Conservation (phyloP, 2,329 filamentous ascomycete species). For the Lasiodiplodia gonubiensis region DNA sequence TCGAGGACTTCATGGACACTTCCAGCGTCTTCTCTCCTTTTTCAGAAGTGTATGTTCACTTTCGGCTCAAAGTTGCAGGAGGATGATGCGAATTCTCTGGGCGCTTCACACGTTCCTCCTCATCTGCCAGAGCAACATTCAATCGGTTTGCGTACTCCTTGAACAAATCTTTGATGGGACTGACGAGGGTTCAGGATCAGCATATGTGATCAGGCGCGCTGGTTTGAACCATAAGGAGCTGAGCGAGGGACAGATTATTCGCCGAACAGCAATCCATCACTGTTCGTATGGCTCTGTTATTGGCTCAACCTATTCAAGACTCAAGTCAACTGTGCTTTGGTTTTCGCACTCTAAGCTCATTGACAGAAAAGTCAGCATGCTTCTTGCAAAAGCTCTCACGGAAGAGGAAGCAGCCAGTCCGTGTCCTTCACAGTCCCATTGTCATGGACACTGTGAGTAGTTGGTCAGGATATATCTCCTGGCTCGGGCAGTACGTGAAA, state of each 20-base stretch:
- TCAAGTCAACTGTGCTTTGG: slow-evolving; percentile 24
- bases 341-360: slow-evolving; percentile 23
- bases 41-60: slow-evolving; percentile 26
- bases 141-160: background rate
- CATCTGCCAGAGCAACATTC: background rate
- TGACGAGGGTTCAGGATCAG: slow-evolving; percentile 21
- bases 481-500: slow-evolving; percentile 29
- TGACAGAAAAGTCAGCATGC: slow-evolving; percentile 2
- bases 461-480: slow-evolving; percentile 29
- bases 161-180: background rate
- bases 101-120: background rate
- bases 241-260: slow-evolving; percentile 26
- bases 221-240: slow-evolving; percentile 19
- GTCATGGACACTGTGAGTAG: slow-evolving; percentile 25
- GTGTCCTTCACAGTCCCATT: slow-evolving; percentile 6
- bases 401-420: background rate
- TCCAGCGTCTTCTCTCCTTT: slow-evolving; percentile 24
- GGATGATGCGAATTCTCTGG: slow-evolving; percentile 28
- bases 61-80: slow-evolving; percentile 25
- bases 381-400: background rate
- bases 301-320: background rate
- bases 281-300: background rate
- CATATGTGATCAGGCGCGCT: slow-evolving; percentile 28
- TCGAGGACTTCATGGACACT: slow-evolving; percentile 2
- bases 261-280: slow-evolving; percentile 30